phyloP scores from a whole-genome alignment of 75 land plant species.

The Sequoia sempervirens region DNA sequence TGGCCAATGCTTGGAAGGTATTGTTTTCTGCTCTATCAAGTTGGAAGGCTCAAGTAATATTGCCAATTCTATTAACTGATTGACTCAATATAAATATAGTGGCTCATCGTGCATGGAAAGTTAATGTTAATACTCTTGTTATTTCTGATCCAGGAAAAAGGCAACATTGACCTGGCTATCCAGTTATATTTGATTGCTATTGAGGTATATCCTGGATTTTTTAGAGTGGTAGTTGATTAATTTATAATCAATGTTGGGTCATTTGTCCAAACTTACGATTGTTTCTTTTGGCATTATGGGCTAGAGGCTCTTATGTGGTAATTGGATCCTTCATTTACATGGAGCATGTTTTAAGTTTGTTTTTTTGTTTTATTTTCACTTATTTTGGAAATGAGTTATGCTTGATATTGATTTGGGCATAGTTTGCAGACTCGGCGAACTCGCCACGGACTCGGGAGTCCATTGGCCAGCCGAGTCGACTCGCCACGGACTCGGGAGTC shows the following conservation, averaged over 20 bases:
- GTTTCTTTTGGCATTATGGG: neutral
- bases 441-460: no score
- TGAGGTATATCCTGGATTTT: constrained; percentile 57
- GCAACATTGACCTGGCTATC: constrained; percentile 90
- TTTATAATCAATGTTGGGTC: neutral
- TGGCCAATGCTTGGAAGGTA: constrained; percentile 99
- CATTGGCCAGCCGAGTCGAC: no score
- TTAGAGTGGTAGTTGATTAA: neutral
- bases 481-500: no score
- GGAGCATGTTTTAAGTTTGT: neutral
- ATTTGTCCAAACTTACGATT: neutral
- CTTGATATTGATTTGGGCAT: neutral
- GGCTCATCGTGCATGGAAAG: neutral
- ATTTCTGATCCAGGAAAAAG: constrained; percentile 74
- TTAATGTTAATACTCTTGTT: neutral
- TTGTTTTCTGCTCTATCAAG: neutral
- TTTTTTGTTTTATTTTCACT: neutral
- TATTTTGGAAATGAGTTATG: neutral
- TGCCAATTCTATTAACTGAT: neutral
- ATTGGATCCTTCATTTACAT: neutral
- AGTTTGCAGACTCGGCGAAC: no score
- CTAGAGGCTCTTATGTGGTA: neutral
- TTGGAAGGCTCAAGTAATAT: neutral
- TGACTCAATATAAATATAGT: neutral
- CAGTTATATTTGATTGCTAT: constrained; percentile 81